Evolutionary conservation across 805 yeast species (phyloP).

Genomic region (Candida vartiovaarae): DNA sequence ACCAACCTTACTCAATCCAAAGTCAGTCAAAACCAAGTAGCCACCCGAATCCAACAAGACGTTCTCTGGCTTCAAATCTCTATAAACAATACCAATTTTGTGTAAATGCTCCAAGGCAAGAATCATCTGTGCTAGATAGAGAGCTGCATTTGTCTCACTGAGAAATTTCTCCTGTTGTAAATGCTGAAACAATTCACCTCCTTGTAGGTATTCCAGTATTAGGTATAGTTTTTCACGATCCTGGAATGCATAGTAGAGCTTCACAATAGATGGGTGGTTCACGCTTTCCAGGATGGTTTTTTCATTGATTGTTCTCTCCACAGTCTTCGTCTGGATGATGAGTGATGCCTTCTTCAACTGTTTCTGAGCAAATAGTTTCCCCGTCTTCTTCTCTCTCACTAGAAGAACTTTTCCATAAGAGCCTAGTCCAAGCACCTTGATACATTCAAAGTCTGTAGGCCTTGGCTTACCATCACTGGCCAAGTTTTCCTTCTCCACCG

Average conservation of each 20-base stretch:
- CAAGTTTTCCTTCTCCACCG: not conserved
- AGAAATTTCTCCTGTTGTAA: conserved; percentile 92
- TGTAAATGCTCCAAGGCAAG: conserved; percentile 90
- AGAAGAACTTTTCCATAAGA: conserved; percentile 83
- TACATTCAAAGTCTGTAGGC: conserved; percentile 56
- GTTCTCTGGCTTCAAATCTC: conserved; percentile 96
- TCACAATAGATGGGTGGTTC: conserved; percentile 78
- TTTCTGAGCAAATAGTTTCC: conserved; percentile 75
- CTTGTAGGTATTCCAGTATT: conserved; percentile 75
- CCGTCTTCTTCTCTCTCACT: conserved; percentile 58
- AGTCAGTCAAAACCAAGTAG: conserved; percentile 91
- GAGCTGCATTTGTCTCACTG: conserved; percentile 84
- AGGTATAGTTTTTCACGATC: conserved; percentile 70
- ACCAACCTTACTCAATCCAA: conserved; percentile 85
- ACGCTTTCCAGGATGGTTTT: conserved; percentile 61
- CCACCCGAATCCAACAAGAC: conserved; percentile 91
- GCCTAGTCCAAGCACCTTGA: conserved; percentile 78
- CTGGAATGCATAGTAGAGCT: conserved; percentile 76
- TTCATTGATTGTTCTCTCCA: conserved; percentile 78
- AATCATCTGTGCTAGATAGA: conserved; percentile 91
- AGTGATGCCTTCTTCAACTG: conserved; percentile 79
- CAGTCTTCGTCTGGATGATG: conserved; percentile 46
- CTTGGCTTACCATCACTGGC: conserved; percentile 16
- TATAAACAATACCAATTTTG: conserved; percentile 88
- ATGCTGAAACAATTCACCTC: conserved; percentile 92